Base-by-base conservation (phyloP, 1,284 basidiomycete species). In the Phlebopus sp. region DNA sequence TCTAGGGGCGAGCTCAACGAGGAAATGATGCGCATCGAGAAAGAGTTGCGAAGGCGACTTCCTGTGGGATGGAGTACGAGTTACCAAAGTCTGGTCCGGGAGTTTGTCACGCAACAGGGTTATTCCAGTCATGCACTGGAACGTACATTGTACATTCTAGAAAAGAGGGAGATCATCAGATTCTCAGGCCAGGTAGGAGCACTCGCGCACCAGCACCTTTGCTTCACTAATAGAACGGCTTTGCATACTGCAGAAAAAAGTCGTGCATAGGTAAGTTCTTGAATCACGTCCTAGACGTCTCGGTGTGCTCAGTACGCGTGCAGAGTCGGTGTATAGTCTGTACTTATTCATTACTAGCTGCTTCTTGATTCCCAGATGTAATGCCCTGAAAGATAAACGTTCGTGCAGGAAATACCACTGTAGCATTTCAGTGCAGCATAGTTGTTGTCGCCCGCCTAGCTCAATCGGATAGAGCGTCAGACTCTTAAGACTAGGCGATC, bases 1-100 rank as follows among this genome's bases (percentile, higher is more conserved):
- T 93, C 92, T 13, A 83, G 95, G 40, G 86, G 90, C 4, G 92
- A 96, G 63, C 72, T 99, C 23, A 94, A 96, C 65, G 94, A 95
- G 53, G 97, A 99, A 73, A 95, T 98, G 76, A 76, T 79, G 46
- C 80, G 82, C 58, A 95, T 99, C 56, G 97, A 99, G 69, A 86
- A 86, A 60, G 97, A 99, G 66, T 77, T 99, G 46, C 75, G 87
- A 51, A 72, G 93, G 54, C 74, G 97, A 37, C 72, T 99, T 54
- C 96, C 97, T 0, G 90, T 99, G 44, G 96, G 96, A 3, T 98
- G 96, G 93, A 93, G 86, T 57, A 97, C 95, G 43, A 93, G 90
- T 60, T 97, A 98, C 63, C 90, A 94, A 68, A 90, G 86, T 59
- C 76, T 99, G 42, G 82, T 95, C n/a, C 82, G 86, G 55, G 97